Conservation (phyloP, 2,329 filamentous ascomycete species). For the Colletotrichum sp. region DNA sequence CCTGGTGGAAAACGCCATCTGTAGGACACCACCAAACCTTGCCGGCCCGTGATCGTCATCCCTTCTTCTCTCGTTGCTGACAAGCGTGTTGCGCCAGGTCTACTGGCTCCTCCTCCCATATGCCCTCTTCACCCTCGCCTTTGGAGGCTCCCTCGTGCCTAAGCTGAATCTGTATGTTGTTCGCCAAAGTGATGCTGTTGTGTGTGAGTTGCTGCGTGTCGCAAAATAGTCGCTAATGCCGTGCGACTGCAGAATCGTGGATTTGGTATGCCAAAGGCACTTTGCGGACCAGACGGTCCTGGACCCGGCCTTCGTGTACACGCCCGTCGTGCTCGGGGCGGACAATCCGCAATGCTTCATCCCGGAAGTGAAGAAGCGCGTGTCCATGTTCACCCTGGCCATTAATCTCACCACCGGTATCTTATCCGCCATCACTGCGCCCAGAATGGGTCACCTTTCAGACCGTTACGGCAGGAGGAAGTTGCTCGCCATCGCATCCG, state of each 20-base stretch:
- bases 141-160: conserved; percentile 85
- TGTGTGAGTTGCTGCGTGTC: background rate
- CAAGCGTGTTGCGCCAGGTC: conserved; percentile 54
- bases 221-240: background rate
- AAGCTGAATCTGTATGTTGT: conserved; percentile 75
- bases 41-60: background rate
- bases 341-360: conserved; percentile 82
- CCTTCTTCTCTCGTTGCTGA: conserved; percentile 27
- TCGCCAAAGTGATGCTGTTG: background rate
- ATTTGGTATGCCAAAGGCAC: conserved; percentile 84
- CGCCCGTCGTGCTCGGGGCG: conserved; percentile 69
- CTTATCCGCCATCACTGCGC: conserved; percentile 80
- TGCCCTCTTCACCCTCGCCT: conserved; percentile 81
- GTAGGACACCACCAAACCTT: conserved; percentile 41
- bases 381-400: conserved; percentile 79
- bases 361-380: conserved; percentile 77
- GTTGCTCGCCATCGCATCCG: conserved; percentile 74
- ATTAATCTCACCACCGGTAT: conserved; percentile 76
- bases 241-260: conserved; percentile 62
- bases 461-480: conserved; percentile 84
- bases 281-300: conserved; percentile 68
- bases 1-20: conserved; percentile 68
- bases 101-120: conserved; percentile 86
- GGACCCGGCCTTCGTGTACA: conserved; percentile 64
- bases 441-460: conserved; percentile 83